Percentiles rank a stretch among this genome's conserved stretches.
Conservation (phyloP, 768 basidiomycete species). For the Phylloporus sp. region DNA sequence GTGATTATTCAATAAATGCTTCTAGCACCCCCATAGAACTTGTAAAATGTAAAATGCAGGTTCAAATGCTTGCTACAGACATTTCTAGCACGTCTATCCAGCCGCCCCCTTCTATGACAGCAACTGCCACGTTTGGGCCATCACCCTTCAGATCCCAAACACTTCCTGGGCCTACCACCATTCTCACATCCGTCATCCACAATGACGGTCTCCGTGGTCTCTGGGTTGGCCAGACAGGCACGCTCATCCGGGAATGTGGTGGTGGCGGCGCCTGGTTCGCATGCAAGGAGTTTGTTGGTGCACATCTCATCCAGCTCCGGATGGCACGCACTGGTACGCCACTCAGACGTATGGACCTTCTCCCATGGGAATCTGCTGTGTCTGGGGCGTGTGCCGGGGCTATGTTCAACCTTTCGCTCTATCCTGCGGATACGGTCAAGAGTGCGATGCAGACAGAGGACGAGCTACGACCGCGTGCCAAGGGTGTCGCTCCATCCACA, state of each 20-base stretch:
- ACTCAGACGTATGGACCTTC: constrained; percentile 45
- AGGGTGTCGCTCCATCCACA: constrained; percentile 33
- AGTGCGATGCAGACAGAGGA: constrained; percentile 92
- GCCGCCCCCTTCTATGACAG: constrained; percentile 12
- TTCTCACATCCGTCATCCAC: constrained; percentile 61
- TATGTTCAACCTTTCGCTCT: constrained; percentile 81
- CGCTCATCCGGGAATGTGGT: constrained; percentile 89
- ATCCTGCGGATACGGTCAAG: constrained; percentile 95
- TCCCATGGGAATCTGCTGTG: constrained; percentile 75
- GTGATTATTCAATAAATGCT: neutral
- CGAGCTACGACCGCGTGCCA: constrained; percentile 63
- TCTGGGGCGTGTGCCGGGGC: constrained; percentile 86
- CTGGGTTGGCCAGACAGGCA: constrained; percentile 97
- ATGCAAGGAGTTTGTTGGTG: constrained; percentile 77
- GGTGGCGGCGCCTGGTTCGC: constrained; percentile 91
- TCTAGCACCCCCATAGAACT: constrained; percentile 88
- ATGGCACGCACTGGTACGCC: constrained; percentile 19
- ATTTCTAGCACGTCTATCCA: constrained; percentile 15
- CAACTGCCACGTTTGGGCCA: constrained; percentile 10
- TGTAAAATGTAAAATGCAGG: constrained; percentile 97
- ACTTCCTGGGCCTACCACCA: constrained; percentile 71
- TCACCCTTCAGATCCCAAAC: constrained; percentile 9
- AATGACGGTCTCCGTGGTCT: constrained; percentile 74
- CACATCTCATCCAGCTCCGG: constrained; percentile 54
- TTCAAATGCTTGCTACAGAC: constrained; percentile 67